A percentile compares a stretch with the other conserved stretches of the same genome.
Conservation (phyloP, 2,329 filamentous ascomycete genomes). For the Exophiala sp. region DNA sequence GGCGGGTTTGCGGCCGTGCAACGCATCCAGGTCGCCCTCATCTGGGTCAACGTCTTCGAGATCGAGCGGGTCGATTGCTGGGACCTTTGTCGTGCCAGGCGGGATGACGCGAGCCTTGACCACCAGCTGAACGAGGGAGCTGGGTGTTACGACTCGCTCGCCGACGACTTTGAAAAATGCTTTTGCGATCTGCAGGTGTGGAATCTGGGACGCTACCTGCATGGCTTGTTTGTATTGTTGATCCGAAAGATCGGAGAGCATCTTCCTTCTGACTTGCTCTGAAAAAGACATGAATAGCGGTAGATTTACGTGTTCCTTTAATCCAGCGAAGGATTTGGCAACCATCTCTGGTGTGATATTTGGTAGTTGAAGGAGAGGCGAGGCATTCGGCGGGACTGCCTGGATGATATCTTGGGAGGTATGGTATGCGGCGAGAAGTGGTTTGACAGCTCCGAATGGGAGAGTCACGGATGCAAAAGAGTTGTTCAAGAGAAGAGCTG, state of each 20-base stretch:
- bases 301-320: constrained; percentile 71
- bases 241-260: constrained; percentile 66
- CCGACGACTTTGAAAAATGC: constrained; percentile 98
- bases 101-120: constrained; percentile 93
- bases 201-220: constrained; percentile 76
- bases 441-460: constrained; percentile 77
- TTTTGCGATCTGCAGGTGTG: constrained; percentile 78
- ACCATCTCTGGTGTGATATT: constrained; percentile 67
- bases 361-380: constrained; percentile 87
- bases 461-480: constrained; percentile 83
- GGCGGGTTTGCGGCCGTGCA: constrained; percentile 66
- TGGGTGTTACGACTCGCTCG: constrained; percentile 87
- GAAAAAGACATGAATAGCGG: constrained; percentile 87
- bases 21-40: constrained; percentile 84
- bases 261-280: constrained; percentile 66
- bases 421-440: constrained; percentile 77
- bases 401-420: constrained; percentile 86
- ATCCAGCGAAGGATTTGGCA: constrained; percentile 52
- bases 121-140: constrained; percentile 87
- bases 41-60: constrained; percentile 89
- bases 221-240: constrained; percentile 74
- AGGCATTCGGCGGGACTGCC: constrained; percentile 76
- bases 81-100: constrained; percentile 70
- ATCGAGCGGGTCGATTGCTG: constrained; percentile 70
- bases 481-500: constrained; percentile 79